phyloP scores from a whole-genome alignment of 2,329 filamentous ascomycete genomes.

The Cercospora sp. region DNA sequence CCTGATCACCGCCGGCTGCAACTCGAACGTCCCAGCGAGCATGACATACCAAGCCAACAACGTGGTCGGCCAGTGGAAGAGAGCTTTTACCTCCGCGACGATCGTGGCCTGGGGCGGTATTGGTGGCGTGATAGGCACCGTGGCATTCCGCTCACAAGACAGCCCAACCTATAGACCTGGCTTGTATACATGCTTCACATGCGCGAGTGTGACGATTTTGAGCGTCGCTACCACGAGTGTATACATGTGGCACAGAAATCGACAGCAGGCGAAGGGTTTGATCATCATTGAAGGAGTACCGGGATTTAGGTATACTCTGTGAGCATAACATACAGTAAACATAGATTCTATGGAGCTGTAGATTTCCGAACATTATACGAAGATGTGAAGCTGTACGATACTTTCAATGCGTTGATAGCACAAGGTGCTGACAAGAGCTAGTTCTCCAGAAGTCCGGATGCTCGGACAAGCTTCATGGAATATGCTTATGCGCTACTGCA shows the following conservation, averaged over 20 bases:
- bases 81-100: constrained; percentile 49
- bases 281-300: constrained; percentile 16
- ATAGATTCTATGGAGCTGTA: neutral
- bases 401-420: neutral
- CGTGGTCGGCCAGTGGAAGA: constrained; percentile 84
- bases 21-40: constrained; percentile 71
- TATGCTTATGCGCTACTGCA: neutral
- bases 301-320: constrained; percentile 15
- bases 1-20: constrained; percentile 69
- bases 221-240: constrained; percentile 13
- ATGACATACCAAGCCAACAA: constrained; percentile 86
- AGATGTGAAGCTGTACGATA: neutral
- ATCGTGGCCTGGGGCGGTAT: constrained; percentile 71
- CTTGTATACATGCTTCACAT: constrained; percentile 12
- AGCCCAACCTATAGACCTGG: constrained; percentile 13
- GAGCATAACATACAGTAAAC: neutral
- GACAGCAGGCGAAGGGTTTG: constrained; percentile 12
- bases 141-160: constrained; percentile 61
- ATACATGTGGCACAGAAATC: constrained; percentile 15
- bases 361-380: neutral
- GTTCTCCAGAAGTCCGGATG: neutral
- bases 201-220: constrained; percentile 10
- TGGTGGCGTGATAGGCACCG: constrained; percentile 71
- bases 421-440: neutral
- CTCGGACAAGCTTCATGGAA: neutral